Evolutionary conservation across 257 asterid genomes (phyloP).

Genomic region (Henckelia pumila): DNA sequence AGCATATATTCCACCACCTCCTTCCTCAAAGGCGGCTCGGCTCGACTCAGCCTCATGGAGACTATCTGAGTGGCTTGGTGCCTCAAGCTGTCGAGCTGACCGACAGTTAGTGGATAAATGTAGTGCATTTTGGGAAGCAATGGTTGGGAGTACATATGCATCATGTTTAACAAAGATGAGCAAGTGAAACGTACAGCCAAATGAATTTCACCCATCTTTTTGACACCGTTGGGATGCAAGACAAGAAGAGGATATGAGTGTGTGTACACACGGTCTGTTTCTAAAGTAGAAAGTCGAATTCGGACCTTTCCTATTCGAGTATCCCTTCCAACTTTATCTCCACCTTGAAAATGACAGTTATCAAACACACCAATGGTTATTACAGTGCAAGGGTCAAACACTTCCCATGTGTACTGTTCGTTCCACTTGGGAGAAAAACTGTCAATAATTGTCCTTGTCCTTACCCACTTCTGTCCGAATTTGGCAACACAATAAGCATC

Average conservation of each 20-base stretch:
- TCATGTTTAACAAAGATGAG: slow-evolving; percentile 60
- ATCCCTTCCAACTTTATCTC: slow-evolving; percentile 59
- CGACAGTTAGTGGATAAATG: slow-evolving; percentile 56
- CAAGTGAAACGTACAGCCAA: slow-evolving; percentile 66
- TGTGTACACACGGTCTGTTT: slow-evolving; percentile 65
- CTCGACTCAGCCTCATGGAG: slow-evolving; percentile 56
- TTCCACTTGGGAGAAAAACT: slow-evolving; percentile 73
- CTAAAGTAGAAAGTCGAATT: slow-evolving; percentile 67
- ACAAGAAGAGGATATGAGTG: slow-evolving; percentile 70
- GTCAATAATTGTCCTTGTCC: slow-evolving; percentile 68
- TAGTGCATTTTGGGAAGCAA: slow-evolving; percentile 76
- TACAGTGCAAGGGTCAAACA: slow-evolving; percentile 71
- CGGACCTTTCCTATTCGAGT: slow-evolving; percentile 72
- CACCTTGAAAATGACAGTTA: slow-evolving; percentile 58
- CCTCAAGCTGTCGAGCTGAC: slow-evolving; percentile 63
- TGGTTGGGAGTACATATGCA: slow-evolving; percentile 65
- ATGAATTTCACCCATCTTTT: slow-evolving; percentile 81
- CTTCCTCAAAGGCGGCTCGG: slow-evolving; percentile 77
- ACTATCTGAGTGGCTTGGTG: slow-evolving; percentile 75
- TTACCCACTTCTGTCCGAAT: slow-evolving; percentile 65
- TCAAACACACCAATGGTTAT: slow-evolving; percentile 70
- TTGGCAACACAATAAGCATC: slow-evolving; percentile 82
- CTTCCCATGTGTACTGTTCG: slow-evolving; percentile 84
- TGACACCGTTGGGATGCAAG: slow-evolving; percentile 61
- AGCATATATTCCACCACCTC: slow-evolving; percentile 80